Base-by-base conservation (phyloP, 441 rosid genomes). In the Heliophila coronopifolia region DNA sequence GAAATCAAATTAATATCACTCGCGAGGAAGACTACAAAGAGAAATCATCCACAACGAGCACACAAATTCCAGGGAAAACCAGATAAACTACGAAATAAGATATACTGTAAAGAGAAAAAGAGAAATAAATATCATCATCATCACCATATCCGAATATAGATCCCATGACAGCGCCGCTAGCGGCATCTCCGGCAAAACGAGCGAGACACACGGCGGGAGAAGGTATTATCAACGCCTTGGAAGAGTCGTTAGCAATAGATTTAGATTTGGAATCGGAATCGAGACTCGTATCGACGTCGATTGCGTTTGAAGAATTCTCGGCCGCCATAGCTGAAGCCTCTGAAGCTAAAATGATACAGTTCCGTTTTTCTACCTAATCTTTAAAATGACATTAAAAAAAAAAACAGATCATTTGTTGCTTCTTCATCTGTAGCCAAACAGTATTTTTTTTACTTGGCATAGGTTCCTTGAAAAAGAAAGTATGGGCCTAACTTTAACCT, bases 131-230 rank as follows among this genome's bases (percentile, higher is more conserved):
- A n/a, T n/a, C n/a, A n/a, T n/a, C 11, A 27, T 2, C 11, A 22
- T 37, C 44, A 73, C 96, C 98, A 46, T 69, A 87, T 34, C 96
- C 95, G 49, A 84, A 82, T 43, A 87, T 69, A 50, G 96, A 77
- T 56, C 96, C 96, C 86, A 78, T 78, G 67, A 87, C 59, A 43
- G 95, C 95, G 59, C 96, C 96, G n/a, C 79, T 76, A 17, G 83
- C 81, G 42, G 95, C 68, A 74, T 87, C 95, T 19, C 77, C 79
- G 8, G 80, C 86, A 66, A 75, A 84, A 54, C 83, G 81, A 59
- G 74, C 47, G 51, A 91, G 69, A 51, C 98, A 91, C 31, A 81
- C 76, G 44, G 71, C 76, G 9, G 85, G 81, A 19, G 83, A 34
- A 38, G 65, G 63, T 58, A 61, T 18, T 13, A 15, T 31, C 44